Base-by-base conservation (phyloP, 2,329 filamentous ascomycete species). In the Metarhizium guizhouense region DNA sequence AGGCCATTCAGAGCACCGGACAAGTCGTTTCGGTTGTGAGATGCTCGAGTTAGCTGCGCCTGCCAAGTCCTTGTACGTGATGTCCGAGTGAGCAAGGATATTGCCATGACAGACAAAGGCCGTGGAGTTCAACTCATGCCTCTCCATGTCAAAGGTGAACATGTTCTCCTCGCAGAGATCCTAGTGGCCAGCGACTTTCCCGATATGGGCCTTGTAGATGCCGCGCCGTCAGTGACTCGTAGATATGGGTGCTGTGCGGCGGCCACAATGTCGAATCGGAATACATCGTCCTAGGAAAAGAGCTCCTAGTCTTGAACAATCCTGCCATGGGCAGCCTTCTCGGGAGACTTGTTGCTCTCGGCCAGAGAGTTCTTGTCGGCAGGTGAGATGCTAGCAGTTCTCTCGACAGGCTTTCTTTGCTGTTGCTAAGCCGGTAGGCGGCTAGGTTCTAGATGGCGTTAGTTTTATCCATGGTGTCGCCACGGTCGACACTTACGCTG, bases 111-210 rank as follows among this genome's bases (percentile, higher is more conserved):
- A 91, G 4, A 94, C 94, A 74, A 94, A 99, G 76, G 97, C 97
- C 94, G 97, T 97, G 32, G 93, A 93, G 76, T 97, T 97, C 53
- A 97, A 76, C 16, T 85, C 91, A 58, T 72, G 75, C 51, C 68
- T 95, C 70, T 96, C 92, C 36, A 87, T 76, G 55, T 84, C 78
- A 63, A 96, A 85, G 45, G 77, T 72, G 62, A 81, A 81, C 93
- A 97, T 97, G 74, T 96, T 92, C 60, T 97, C 93, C 67, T 91
- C 84, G 77, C 96, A 74, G 61, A 74, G 72, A 58, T 87, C 83
- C 92, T 93, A 96, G 72, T 97, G 94, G 52, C 94, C 94, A 8
- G 91, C 96, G 25, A 84, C 88, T 76, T 96, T 94, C 94, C 94
- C 97, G 14, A 97, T 76, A 6, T 90, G 82, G 13, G 90, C 84